These are phyloP conservation scores for Penicillium sp. DNA, from an alignment of 2,329 filamentous ascomycete species.

Conservation along the genomic window DNA sequence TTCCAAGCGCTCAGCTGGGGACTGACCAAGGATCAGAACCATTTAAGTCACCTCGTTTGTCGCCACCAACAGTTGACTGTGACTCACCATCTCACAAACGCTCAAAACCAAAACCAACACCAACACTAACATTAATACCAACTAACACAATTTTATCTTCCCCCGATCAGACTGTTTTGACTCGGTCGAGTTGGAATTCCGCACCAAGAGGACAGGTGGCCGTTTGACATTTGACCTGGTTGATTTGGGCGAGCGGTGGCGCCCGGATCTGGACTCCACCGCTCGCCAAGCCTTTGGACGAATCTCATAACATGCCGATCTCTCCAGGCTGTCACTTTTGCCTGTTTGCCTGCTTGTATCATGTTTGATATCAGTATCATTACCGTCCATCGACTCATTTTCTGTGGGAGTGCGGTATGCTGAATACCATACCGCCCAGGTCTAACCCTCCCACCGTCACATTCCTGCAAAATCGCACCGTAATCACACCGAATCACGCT, in stretches of 20 bases:
- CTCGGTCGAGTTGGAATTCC: conserved; percentile 4
- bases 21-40: conserved; percentile 2
- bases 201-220: conserved; percentile 26
- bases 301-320: conserved; percentile 27
- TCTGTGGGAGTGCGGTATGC: conserved; percentile 19
- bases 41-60: background rate
- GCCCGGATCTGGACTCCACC: conserved; percentile 18
- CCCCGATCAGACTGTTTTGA: background rate
- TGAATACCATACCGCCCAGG: conserved; percentile 24
- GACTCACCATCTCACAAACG: background rate
- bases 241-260: conserved; percentile 9
- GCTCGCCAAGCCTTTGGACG: conserved; percentile 24
- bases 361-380: conserved; percentile 1
- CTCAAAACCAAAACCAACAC: background rate
- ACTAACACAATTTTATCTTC: background rate
- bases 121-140: background rate
- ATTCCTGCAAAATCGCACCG: conserved; percentile 17
- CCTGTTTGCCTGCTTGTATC: conserved; percentile 1
- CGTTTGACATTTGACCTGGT: conserved; percentile 22
- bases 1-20: conserved; percentile 10
- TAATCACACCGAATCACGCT: conserved; percentile 9
- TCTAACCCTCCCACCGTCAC: conserved; percentile 9
- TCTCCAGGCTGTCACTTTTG: conserved; percentile 9
- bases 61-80: background rate
- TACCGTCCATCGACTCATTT: conserved; percentile 8